phyloP scores from a whole-genome alignment of 176 grass and related monocot genomes.

The Oryza officinalis region DNA sequence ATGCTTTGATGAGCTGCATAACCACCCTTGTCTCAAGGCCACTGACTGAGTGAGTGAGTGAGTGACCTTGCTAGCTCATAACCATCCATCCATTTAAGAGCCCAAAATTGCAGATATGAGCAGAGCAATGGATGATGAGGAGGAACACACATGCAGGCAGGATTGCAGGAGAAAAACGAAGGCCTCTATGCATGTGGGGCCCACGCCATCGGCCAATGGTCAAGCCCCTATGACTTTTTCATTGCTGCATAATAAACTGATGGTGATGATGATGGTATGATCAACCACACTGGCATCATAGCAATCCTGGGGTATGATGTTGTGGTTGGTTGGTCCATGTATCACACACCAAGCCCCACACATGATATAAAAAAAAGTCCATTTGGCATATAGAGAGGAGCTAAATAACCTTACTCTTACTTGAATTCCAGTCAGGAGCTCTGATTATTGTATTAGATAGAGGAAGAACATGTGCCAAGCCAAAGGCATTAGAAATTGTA shows the following conservation, averaged over 20 bases:
- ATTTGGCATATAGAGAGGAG: not conserved
- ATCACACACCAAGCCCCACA: not conserved
- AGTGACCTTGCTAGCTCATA: not conserved
- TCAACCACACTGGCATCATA: not conserved
- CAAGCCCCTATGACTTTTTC: not conserved
- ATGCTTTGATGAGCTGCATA: not conserved
- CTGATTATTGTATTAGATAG: not conserved
- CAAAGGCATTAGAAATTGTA: not conserved
- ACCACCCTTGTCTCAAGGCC: slow-evolving; percentile 27
- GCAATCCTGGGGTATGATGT: not conserved
- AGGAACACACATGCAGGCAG: not conserved
- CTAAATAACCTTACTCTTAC: not conserved
- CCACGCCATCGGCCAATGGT: not conserved
- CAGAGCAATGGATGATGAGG: not conserved
- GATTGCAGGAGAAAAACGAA: not conserved
- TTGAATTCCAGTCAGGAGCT: not conserved
- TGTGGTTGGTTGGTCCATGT: not conserved
- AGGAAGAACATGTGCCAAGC: not conserved
- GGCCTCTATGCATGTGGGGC: not conserved
- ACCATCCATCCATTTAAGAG: slow-evolving; percentile 30
- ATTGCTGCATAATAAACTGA: not conserved
- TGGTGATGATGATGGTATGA: not conserved
- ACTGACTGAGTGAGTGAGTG: not conserved
- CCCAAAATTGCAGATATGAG: slow-evolving; percentile 32
- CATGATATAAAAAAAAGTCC: not conserved